phyloP scores from a whole-genome alignment of 106 monocot species.

The Allium fistulosum region DNA sequence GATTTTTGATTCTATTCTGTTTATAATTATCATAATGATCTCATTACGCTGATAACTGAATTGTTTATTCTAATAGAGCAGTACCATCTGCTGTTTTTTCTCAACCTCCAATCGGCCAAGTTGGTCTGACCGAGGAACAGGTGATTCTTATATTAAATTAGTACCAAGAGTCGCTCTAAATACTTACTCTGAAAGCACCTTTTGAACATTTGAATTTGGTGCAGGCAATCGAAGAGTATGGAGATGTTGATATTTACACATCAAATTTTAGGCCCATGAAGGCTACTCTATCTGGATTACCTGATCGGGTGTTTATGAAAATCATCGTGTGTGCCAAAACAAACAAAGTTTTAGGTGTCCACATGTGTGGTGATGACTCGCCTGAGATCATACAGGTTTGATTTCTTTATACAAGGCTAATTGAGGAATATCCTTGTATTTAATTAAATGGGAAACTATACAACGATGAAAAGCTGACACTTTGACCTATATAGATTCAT shows the following conservation, averaged over 20 bases:
- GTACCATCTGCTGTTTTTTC: slow-evolving; percentile 98
- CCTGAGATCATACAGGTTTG: slow-evolving; percentile 94
- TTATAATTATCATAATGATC: too few relatives aligned
- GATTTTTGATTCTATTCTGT: too few relatives aligned
- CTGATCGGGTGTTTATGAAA: slow-evolving; percentile 92
- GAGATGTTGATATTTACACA: slow-evolving; percentile 83
- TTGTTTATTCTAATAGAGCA: slow-evolving; percentile 29
- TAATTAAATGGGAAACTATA: too few relatives aligned
- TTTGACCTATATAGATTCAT: too few relatives aligned
- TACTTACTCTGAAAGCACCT: neutral
- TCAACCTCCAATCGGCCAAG: slow-evolving; percentile 95
- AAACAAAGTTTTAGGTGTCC: slow-evolving; percentile 86
- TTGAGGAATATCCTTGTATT: too few relatives aligned
- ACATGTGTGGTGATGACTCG: slow-evolving; percentile 98
- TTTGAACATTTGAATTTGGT: slow-evolving; percentile 9
- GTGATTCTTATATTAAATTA: slow-evolving; percentile 16
- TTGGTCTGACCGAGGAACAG: slow-evolving; percentile 96
- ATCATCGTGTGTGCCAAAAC: slow-evolving; percentile 88
- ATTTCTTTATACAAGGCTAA: neutral
- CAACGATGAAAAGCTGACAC: too few relatives aligned
- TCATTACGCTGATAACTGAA: neutral
- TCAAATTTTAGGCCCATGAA: slow-evolving; percentile 94
- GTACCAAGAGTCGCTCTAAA: neutral
- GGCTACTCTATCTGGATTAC: slow-evolving; percentile 91
- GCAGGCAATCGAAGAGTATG: slow-evolving; percentile 85